These are phyloP conservation scores for Inga laurina DNA, from an alignment of 306 rosid genomes.

Conservation along the genomic window DNA sequence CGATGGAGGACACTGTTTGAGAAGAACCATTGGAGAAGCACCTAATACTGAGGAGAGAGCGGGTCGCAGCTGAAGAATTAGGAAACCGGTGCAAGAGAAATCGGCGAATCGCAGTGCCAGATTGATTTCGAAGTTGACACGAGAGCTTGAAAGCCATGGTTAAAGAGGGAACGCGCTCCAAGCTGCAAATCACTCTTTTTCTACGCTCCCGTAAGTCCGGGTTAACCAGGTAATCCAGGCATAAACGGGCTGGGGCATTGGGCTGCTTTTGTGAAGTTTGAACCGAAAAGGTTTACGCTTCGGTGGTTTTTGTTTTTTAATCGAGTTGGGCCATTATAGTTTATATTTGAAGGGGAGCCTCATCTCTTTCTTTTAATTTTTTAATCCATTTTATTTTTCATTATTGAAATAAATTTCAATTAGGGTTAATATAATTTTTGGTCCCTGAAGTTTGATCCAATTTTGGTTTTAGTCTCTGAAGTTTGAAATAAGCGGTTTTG, in stretches of 20 bases:
- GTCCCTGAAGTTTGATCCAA: no score
- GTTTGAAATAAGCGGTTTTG: no score
- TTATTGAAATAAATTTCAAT: no score
- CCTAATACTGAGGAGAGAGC: constrained; percentile 26
- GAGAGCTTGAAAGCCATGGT: constrained; percentile 47
- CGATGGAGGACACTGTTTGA: constrained; percentile 7
- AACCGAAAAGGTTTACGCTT: not conserved
- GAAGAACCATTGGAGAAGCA: constrained; percentile 44
- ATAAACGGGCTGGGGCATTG: not conserved
- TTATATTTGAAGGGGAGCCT: not conserved
- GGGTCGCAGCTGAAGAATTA: not conserved
- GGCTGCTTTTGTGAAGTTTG: not conserved
- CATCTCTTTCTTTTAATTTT: not conserved
- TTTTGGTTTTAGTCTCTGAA: no score
- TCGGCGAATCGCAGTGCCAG: constrained; percentile 16
- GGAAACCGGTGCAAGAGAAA: not conserved
- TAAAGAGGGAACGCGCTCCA: not conserved
- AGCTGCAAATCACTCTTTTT: not conserved
- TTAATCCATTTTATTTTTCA: no score
- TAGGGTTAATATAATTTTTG: no score
- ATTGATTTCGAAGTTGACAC: constrained; percentile 40
- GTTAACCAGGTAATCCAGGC: not conserved
- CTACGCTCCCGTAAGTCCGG: not conserved
- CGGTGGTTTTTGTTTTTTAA: no score
- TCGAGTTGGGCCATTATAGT: no score